Evolutionary conservation across 495 filamentous ascomycete species (phyloP).

Genomic region (Tuber borchii): DNA sequence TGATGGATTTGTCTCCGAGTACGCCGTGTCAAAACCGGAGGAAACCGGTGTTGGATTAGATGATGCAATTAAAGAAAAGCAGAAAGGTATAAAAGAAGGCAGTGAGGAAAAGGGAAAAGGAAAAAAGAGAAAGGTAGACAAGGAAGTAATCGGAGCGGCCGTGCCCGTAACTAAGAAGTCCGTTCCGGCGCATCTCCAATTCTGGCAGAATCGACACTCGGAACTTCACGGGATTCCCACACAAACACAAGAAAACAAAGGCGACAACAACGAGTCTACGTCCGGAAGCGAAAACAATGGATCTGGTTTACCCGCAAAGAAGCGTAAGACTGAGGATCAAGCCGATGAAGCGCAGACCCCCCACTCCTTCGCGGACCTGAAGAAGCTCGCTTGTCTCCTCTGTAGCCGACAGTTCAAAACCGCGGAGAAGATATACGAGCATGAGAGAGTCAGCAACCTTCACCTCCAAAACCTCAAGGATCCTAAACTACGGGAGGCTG

Average conservation of each 20-base stretch:
- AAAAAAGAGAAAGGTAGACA: conserved; percentile 66
- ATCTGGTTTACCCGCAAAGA: conserved; percentile 27
- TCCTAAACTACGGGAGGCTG: conserved; percentile 53
- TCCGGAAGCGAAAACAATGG: conserved; percentile 31
- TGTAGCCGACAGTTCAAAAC: conserved; percentile 70
- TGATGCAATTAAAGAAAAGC: conserved; percentile 34
- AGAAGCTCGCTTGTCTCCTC: conserved; percentile 67
- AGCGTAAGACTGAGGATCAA: conserved; percentile 24
- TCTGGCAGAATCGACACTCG: conserved; percentile 80
- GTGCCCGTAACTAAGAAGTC: conserved; percentile 42
- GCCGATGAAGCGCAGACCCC: conserved; percentile 16
- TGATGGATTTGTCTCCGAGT: conserved; percentile 64
- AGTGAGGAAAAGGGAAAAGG: conserved; percentile 50
- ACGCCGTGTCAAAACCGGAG: conserved; percentile 54
- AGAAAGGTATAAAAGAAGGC: conserved; percentile 43
- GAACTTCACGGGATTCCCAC: conserved; percentile 61
- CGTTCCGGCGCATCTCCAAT: conserved; percentile 65
- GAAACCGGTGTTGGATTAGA: conserved; percentile 22
- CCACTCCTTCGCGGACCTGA: conserved; percentile 63
- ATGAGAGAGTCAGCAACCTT: conserved; percentile 68
- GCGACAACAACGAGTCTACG: conserved; percentile 23
- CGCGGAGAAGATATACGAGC: conserved; percentile 60
- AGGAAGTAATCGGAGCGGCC: conserved; percentile 47
- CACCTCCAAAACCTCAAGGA: conserved; percentile 66
- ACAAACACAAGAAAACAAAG: conserved; percentile 12